Base-by-base conservation (phyloP, 768 basidiomycete genomes). In the Russula sp. region DNA sequence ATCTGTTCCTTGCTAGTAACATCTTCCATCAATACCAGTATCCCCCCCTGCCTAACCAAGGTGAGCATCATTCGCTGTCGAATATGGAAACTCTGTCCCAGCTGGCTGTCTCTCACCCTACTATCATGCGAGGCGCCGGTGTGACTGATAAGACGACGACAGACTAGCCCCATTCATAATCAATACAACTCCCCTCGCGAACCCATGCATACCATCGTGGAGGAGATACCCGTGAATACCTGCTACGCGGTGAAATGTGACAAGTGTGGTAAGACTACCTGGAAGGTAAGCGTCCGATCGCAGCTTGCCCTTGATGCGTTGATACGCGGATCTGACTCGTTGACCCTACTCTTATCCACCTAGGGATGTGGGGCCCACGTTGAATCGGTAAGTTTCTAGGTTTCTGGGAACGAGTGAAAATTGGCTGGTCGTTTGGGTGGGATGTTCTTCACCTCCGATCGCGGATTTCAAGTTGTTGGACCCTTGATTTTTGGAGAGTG, bases 251-350 rank as follows among this genome's bases (percentile, higher is more conserved):
- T 68, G 4, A 65, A 59, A 27, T 73, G 72, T 60, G 64, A 56
- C 42, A 68, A 39, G n/a, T 73, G 72, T 57, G 69, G 69, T 14
- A 73, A 73, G 63, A 73, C 70, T 11, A 73, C 72, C 4, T 73
- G 72, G 72, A 67, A 62, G 68, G 72, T 71, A 55, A 4, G 56
- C 16, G n/a, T 22, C 6, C 37, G 16, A 27, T 31, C 22, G 10
- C n/a, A 2, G 32, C 35, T 55, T 16, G 3, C 44, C 35, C 14
- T 49, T 39, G 40, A 31, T 35, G 11, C 10, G 48, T 35, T 49
- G 49, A 39, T 40, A 37, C 13, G 39, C 3, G 39, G 11, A 40
- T 10, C 39, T 40, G 39, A 40, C 39, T 40, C 10, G 39, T 10
- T 40, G 13, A 40, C 11, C 2, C 27, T 27, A 27, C 27, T 27